Evolutionary conservation across 139 green algal species (phyloP).

Genomic region (Ulvella scutata): DNA sequence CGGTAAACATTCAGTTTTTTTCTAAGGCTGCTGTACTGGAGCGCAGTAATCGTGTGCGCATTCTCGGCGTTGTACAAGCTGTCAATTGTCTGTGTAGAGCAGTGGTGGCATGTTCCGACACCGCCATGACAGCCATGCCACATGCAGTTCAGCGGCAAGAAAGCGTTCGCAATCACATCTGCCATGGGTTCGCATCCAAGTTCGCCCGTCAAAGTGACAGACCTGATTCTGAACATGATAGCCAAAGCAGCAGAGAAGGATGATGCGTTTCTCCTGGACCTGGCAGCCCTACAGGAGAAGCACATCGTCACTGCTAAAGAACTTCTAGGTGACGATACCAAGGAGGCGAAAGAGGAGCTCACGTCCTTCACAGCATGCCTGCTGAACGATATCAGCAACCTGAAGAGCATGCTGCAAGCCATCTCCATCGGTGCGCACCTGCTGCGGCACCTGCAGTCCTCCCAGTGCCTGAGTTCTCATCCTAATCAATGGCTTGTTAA

Average conservation of each 20-base stretch:
- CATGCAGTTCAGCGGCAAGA: slow-evolving; percentile 2
- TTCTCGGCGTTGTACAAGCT: neutral
- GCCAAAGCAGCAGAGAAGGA: slow-evolving; percentile 30
- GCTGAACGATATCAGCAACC: slow-evolving; percentile 72
- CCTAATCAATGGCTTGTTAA: neutral
- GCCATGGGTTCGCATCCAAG: slow-evolving; percentile 65
- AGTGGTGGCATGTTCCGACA: neutral
- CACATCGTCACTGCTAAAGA: slow-evolving; percentile 65
- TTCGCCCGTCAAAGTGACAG: slow-evolving; percentile 72
- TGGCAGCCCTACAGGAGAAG: slow-evolving; percentile 76
- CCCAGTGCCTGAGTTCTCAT: neutral
- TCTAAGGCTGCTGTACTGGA: neutral
- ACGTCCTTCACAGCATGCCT: slow-evolving; percentile 58
- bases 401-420: slow-evolving; percentile 89
- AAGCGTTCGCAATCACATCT: slow-evolving; percentile 51
- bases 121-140: neutral
- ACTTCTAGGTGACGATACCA: slow-evolving; percentile 47
- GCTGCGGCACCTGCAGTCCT: neutral
- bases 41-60: neutral
- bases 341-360: slow-evolving; percentile 21
- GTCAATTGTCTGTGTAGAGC: neutral
- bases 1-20: neutral
- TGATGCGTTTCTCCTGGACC: slow-evolving; percentile 61
- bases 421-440: slow-evolving; percentile 58
- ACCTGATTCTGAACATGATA: slow-evolving; percentile 87